Percentiles rank a stretch among this genome's conserved stretches.
These are phyloP conservation scores for Quercus agrifolia DNA, from an alignment of 306 rosid species.

Conservation along the genomic window DNA sequence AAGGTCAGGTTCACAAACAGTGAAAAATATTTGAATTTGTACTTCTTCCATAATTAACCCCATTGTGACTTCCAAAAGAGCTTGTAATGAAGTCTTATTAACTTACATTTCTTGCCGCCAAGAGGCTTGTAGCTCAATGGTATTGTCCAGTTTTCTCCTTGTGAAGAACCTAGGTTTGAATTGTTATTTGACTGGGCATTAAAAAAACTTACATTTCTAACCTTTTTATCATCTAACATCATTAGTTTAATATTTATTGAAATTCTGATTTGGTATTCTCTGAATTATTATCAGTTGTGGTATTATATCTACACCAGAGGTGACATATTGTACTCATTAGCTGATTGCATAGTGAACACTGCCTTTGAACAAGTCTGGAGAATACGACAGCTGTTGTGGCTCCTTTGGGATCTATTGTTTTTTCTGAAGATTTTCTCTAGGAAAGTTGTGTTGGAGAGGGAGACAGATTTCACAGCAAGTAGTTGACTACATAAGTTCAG, in stretches of 20 bases:
- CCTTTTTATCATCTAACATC: background rate
- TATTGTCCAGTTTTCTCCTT: no score
- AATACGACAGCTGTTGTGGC: slow-evolving; percentile 81
- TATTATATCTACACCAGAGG: slow-evolving; percentile 83
- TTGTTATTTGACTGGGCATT: no score
- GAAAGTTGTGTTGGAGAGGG: slow-evolving; percentile 43
- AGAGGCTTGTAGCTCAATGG: no score
- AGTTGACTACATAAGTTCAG: slow-evolving; percentile 36
- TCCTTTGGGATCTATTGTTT: slow-evolving; percentile 56
- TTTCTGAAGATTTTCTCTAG: slow-evolving; percentile 26
- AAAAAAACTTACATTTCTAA: no score
- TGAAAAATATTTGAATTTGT: background rate
- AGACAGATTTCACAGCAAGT: slow-evolving; percentile 31
- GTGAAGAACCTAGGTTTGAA: no score
- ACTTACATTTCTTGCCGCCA: background rate
- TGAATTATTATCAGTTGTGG: slow-evolving; percentile 58
- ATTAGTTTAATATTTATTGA: slow-evolving; percentile 5
- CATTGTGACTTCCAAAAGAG: background rate
- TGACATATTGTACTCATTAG: slow-evolving; percentile 79
- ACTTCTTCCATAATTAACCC: background rate
- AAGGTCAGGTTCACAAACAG: background rate
- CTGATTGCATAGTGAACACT: slow-evolving; percentile 47
- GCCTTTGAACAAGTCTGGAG: slow-evolving; percentile 77
- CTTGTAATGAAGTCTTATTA: slow-evolving; percentile 1
- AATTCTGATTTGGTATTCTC: slow-evolving; percentile 23